A percentile compares a stretch with the other conserved stretches of the same genome.
These are phyloP conservation scores for Boletus tylopilopsis DNA, from an alignment of 768 basidiomycete species.

Conservation along the genomic window DNA sequence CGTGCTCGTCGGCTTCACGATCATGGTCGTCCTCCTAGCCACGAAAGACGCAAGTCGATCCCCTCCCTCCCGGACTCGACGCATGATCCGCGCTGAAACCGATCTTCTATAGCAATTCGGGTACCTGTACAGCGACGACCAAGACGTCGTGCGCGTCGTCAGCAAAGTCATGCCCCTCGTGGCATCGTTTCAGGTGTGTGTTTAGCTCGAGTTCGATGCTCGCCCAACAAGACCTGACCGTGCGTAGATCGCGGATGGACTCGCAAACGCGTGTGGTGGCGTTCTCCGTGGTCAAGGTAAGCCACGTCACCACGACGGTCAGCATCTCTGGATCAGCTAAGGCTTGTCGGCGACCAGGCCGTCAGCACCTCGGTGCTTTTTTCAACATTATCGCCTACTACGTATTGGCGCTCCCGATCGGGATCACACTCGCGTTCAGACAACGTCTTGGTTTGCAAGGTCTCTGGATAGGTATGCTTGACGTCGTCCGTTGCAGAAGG, in stretches of 20 bases:
- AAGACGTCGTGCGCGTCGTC: slow-evolving; percentile 47
- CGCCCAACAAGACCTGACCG: not conserved
- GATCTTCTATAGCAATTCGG: slow-evolving; percentile 49
- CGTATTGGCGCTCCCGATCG: slow-evolving; percentile 49
- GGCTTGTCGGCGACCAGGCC: slow-evolving; percentile 23
- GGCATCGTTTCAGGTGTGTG: slow-evolving; percentile 49
- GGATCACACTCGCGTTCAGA: slow-evolving; percentile 48
- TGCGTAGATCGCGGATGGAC: slow-evolving; percentile 45
- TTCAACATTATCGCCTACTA: slow-evolving; percentile 72
- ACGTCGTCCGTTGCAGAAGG: not conserved
- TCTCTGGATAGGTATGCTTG: slow-evolving; percentile 44
- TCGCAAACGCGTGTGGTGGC: slow-evolving; percentile 50
- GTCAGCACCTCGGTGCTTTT: slow-evolving; percentile 69
- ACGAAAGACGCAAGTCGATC: slow-evolving; percentile 48
- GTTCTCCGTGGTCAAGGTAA: slow-evolving; percentile 47
- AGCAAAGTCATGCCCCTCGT: slow-evolving; percentile 50
- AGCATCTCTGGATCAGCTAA: not conserved
- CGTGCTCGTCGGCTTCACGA: slow-evolving; percentile 50
- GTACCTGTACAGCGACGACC: slow-evolving; percentile 65
- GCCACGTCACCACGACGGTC: not conserved
- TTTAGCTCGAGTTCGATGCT: not conserved
- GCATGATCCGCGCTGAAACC: not conserved
- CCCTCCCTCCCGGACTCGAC: no score
- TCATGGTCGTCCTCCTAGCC: slow-evolving; percentile 58
- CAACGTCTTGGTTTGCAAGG: slow-evolving; percentile 43